Conservation (phyloP, 78 protist genomes). For the Bodo saltans region DNA sequence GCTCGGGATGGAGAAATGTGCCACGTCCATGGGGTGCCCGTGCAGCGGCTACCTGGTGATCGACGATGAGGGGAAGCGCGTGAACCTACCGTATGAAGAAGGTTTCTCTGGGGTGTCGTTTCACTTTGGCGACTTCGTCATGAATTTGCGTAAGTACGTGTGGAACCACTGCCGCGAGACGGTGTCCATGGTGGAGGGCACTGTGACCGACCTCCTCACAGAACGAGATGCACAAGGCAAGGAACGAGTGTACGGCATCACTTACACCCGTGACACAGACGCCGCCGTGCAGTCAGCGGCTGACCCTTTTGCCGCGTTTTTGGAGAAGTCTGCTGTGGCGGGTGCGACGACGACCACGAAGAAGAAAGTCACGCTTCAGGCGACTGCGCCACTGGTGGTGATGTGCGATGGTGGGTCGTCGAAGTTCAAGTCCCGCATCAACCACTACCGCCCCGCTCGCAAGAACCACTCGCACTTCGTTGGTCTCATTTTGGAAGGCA, state of each 20-base stretch:
- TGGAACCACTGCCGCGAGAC: neutral
- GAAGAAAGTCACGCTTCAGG: too few species aligned
- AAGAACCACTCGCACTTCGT: neutral
- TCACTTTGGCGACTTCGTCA: conserved; percentile 72
- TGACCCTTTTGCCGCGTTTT: too few species aligned
- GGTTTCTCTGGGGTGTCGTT: conserved; percentile 50
- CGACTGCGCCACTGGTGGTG: neutral
- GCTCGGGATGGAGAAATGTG: conserved; percentile 56
- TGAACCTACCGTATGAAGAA: conserved; percentile 46
- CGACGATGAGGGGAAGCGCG: conserved; percentile 17
- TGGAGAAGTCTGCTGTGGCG: too few species aligned
- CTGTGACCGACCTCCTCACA: neutral
- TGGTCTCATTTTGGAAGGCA: neutral
- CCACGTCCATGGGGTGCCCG: conserved; percentile 61
- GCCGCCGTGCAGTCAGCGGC: neutral
- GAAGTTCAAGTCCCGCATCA: neutral
- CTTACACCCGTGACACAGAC: neutral
- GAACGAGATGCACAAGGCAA: too few species aligned
- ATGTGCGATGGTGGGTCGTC: neutral
- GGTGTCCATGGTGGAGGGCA: neutral
- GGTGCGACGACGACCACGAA: too few species aligned
- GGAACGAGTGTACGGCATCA: neutral
- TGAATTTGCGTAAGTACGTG: conserved; percentile 56
- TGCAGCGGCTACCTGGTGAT: conserved; percentile 50
- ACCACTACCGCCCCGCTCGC: neutral